These are phyloP conservation scores for Samsoniella hepiali DNA, from an alignment of 2,329 filamentous ascomycete genomes.

Conservation along the genomic window DNA sequence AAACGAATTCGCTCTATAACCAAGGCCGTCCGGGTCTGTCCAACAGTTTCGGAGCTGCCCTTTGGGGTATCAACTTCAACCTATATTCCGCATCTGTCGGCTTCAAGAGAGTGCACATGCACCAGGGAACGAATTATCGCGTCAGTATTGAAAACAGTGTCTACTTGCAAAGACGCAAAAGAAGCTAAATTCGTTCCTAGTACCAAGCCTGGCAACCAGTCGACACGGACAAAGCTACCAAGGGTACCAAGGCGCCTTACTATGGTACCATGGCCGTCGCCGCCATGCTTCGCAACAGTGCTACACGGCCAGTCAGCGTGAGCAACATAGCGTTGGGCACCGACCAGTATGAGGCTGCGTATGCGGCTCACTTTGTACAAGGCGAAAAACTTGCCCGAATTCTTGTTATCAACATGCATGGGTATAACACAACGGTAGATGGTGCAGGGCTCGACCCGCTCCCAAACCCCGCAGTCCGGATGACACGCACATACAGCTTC, in stretches of 20 bases:
- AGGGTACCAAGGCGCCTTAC: conserved; percentile 62
- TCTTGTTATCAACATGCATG: conserved; percentile 55
- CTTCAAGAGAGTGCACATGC: conserved; percentile 59
- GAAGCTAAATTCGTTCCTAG: conserved; percentile 18
- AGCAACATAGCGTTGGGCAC: conserved; percentile 43
- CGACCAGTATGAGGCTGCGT: conserved; percentile 46
- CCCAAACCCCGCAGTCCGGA: conserved; percentile 30
- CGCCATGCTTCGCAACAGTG: conserved; percentile 40
- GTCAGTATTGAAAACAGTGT: conserved; percentile 23
- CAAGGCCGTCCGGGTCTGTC: conserved; percentile 59
- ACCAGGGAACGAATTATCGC: conserved; percentile 61
- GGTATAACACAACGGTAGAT: conserved; percentile 55
- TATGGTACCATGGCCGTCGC: conserved; percentile 47
- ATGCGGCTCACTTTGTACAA: conserved; percentile 46
- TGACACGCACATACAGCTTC: conserved; percentile 35
- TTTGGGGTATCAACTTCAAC: conserved; percentile 64
- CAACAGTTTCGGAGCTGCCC: conserved; percentile 62
- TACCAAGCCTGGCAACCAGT: conserved; percentile 61
- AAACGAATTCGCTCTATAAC: conserved; percentile 61
- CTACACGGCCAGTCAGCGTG: conserved; percentile 39
- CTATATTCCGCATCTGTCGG: conserved; percentile 54
- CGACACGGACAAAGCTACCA: conserved; percentile 43
- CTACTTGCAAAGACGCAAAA: background rate
- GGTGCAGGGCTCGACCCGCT: conserved; percentile 30
- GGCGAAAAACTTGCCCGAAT: conserved; percentile 43